Evolutionary conservation across 2,329 filamentous ascomycete species (phyloP).

Genomic region (Diaporthe nobilis): DNA sequence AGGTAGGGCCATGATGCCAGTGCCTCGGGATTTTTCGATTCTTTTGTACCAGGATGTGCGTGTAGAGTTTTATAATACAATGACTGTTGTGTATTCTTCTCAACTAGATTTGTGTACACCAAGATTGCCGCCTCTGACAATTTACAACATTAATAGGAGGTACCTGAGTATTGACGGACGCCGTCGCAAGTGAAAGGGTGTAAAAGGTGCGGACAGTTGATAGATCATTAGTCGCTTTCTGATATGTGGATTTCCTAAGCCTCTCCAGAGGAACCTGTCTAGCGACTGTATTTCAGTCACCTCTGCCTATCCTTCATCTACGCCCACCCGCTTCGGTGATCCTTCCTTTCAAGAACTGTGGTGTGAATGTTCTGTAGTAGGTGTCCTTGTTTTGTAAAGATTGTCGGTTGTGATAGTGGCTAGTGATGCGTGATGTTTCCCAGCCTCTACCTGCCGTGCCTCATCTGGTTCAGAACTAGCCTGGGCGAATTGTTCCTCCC

Average conservation of each 20-base stretch:
- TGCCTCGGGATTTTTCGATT: neutral
- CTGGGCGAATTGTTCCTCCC: conserved; percentile 19
- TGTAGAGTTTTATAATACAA: neutral
- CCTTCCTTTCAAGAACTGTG: neutral
- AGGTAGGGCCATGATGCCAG: neutral
- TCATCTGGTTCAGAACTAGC: conserved; percentile 24
- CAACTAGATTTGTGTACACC: neutral
- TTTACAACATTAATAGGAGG: neutral
- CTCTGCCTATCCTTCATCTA: neutral
- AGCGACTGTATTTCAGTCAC: neutral
- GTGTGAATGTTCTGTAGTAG: neutral
- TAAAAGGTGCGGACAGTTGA: too few relatives aligned
- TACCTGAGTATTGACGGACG: neutral
- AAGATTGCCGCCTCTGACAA: neutral
- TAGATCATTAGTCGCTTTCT: too few relatives aligned
- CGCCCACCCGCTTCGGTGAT: neutral
- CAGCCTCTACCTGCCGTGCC: neutral
- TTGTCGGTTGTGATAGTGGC: neutral
- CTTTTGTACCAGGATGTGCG: too few relatives aligned
- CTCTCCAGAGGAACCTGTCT: too few relatives aligned
- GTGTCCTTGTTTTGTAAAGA: neutral
- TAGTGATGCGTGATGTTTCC: neutral
- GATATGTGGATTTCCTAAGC: too few relatives aligned
- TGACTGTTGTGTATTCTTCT: neutral
- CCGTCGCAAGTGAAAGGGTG: neutral